Conservation (phyloP, 108 stramenopile species). For the Epithemia pelagica region DNA sequence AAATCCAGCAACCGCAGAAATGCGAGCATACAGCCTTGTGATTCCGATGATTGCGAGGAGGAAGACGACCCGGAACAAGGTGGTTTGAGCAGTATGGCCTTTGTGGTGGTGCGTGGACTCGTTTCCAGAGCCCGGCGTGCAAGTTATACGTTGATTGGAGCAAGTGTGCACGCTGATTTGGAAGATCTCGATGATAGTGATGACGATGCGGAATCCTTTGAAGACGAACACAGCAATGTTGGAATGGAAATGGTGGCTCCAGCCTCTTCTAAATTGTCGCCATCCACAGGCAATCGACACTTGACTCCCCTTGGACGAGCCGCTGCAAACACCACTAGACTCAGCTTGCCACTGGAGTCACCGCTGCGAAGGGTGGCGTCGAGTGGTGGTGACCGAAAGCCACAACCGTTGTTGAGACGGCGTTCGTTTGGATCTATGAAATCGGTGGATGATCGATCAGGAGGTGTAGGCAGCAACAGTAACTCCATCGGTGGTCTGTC, state of each 20-base stretch:
- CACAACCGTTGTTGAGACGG: background rate
- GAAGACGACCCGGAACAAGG: background rate
- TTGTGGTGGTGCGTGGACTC: conserved; percentile 23
- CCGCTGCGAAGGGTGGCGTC: background rate
- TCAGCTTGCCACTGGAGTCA: background rate
- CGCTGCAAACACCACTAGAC: background rate
- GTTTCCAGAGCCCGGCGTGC: conserved; percentile 15
- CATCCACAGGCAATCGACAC: background rate
- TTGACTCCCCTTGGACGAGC: background rate
- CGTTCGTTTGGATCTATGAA: background rate
- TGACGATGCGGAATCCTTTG: background rate
- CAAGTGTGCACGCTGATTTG: background rate
- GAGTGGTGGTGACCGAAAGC: background rate
- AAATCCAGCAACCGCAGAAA: background rate
- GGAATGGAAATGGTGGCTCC: background rate
- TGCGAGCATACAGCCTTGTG: background rate
- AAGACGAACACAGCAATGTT: conserved; percentile 2
- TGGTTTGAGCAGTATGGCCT: conserved; percentile 3
- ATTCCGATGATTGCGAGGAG: background rate
- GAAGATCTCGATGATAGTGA: background rate
- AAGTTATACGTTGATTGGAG: conserved; percentile 17
- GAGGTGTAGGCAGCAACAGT: too few species aligned
- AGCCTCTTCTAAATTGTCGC: background rate
- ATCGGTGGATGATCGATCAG: background rate
- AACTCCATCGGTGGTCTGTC: too few species aligned